A percentile compares a stretch with the other conserved stretches of the same genome.
Conservation (phyloP, 2,329 filamentous ascomycete species). For the Lachnellula hyalina region DNA sequence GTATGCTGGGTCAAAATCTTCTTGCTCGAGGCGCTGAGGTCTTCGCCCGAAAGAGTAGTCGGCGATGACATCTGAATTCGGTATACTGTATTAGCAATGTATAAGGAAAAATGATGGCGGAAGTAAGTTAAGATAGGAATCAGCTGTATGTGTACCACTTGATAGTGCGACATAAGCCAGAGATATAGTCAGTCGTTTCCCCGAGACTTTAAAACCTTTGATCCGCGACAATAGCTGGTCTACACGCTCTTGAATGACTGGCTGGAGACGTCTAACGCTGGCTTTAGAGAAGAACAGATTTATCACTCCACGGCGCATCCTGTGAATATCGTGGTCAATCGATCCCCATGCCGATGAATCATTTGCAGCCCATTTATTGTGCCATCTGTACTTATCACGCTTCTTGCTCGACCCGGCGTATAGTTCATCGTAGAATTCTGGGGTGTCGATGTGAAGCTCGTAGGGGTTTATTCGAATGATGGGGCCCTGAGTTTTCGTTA, state of each 20-base stretch:
- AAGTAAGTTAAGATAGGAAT: not conserved
- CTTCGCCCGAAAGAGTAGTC: constrained; percentile 18
- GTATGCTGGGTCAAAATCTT: constrained; percentile 9
- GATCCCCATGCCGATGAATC: constrained; percentile 10
- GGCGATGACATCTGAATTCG: not conserved
- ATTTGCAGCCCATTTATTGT: constrained; percentile 4
- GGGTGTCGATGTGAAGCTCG: constrained; percentile 36
- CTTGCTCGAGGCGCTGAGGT: constrained; percentile 6
- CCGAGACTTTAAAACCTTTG: constrained; percentile 1
- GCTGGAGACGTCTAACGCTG: constrained; percentile 15
- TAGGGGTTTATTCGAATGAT: constrained; percentile 35
- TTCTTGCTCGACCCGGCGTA: constrained; percentile 26
- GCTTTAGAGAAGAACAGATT: constrained; percentile 20
- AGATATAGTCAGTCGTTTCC: not conserved
- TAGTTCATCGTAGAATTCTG: constrained; percentile 36
- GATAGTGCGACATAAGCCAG: not conserved
- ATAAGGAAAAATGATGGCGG: not conserved
- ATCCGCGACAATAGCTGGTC: constrained; percentile 7
- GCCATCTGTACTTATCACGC: constrained; percentile 13
- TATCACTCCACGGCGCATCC: constrained; percentile 14
- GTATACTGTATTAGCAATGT: not conserved
- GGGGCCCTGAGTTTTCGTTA: constrained; percentile 25
- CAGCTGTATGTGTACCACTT: not conserved
- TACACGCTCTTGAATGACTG: constrained; percentile 17
- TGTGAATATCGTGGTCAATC: constrained; percentile 17